Evolutionary conservation across 139 green algal genomes (phyloP).

Genomic region (Chlamydomonas applanata): DNA sequence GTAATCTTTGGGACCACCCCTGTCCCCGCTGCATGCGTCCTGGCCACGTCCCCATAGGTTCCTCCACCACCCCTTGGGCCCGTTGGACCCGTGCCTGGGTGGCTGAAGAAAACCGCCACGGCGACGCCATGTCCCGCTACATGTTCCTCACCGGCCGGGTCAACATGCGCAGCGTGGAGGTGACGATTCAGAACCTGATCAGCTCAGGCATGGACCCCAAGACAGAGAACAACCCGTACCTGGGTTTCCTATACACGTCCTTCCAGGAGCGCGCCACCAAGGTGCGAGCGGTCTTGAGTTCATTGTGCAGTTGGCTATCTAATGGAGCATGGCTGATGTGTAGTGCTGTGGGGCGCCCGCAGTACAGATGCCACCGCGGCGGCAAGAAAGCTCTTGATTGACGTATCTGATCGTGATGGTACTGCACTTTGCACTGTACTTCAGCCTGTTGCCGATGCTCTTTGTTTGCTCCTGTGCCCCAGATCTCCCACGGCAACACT

Average conservation of each 20-base stretch:
- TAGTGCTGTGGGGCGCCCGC: no score
- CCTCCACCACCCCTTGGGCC: slow-evolving; percentile 72
- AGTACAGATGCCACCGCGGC: no score
- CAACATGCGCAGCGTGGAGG: slow-evolving; percentile 67
- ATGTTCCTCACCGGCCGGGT: slow-evolving; percentile 68
- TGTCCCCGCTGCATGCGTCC: no score
- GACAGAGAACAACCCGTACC: slow-evolving; percentile 99
- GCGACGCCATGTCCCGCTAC: slow-evolving; percentile 97
- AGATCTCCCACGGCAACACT: slow-evolving; percentile 95
- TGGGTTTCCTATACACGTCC: slow-evolving; percentile 98
- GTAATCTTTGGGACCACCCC: no score
- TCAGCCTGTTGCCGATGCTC: no score
- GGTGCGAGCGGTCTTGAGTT: no score
- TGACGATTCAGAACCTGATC: slow-evolving; percentile 99
- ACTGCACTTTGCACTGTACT: no score
- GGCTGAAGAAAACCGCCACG: slow-evolving; percentile 97
- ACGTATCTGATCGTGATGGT: no score
- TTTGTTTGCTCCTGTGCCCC: neutral
- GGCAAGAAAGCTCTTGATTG: neutral
- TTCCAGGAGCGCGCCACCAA: slow-evolving; percentile 98
- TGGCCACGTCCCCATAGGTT: no score
- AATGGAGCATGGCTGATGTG: no score
- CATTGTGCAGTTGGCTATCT: no score
- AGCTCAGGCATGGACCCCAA: slow-evolving; percentile 93
- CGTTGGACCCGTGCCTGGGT: slow-evolving; percentile 83